A percentile compares a stretch with the other conserved stretches of the same genome.
phyloP scores from a whole-genome alignment of 805 yeast species.

The Blastobotrys muscicola region DNA sequence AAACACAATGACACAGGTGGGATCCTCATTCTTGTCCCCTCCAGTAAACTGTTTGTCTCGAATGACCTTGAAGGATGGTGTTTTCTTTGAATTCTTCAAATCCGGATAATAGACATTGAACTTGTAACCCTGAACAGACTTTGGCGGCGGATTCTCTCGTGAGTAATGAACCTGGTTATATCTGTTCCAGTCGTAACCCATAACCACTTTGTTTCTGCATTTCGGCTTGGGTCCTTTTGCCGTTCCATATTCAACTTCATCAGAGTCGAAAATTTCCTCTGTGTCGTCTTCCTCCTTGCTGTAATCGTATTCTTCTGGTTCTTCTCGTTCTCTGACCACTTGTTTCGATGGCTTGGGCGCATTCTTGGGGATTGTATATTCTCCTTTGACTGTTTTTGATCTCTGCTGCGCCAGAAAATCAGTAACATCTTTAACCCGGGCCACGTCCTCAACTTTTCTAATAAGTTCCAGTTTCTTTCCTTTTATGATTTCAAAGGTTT shows the following conservation, averaged over 20 bases:
- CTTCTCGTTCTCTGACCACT: background rate
- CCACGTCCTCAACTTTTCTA: background rate
- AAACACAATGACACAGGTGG: slow-evolving; percentile 25
- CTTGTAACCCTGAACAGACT: slow-evolving; percentile 29
- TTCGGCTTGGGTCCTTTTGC: slow-evolving; percentile 18
- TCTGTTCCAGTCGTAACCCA: slow-evolving; percentile 30
- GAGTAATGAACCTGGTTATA: slow-evolving; percentile 29
- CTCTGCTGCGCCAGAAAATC: background rate
- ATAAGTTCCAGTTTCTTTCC: slow-evolving; percentile 2
- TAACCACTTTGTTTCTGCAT: slow-evolving; percentile 23
- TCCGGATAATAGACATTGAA: slow-evolving; percentile 30
- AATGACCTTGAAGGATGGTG: slow-evolving; percentile 27
- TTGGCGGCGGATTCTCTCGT: slow-evolving; percentile 30
- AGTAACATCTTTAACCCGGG: background rate
- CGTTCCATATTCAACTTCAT: background rate
- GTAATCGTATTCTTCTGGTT: background rate
- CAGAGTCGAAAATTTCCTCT: background rate
- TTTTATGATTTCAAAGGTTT: slow-evolving; percentile 6
- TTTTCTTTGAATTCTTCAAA: slow-evolving; percentile 15
- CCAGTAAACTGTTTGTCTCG: slow-evolving; percentile 8
- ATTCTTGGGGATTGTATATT: background rate
- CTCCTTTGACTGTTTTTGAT: background rate
- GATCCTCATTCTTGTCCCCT: slow-evolving; percentile 6
- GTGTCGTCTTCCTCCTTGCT: background rate
- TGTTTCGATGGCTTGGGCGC: background rate